Evolutionary conservation across 306 rosid genomes (phyloP), one percentile per base, ranked within the genome.

Genomic region (Fragaria vesca): DNA sequence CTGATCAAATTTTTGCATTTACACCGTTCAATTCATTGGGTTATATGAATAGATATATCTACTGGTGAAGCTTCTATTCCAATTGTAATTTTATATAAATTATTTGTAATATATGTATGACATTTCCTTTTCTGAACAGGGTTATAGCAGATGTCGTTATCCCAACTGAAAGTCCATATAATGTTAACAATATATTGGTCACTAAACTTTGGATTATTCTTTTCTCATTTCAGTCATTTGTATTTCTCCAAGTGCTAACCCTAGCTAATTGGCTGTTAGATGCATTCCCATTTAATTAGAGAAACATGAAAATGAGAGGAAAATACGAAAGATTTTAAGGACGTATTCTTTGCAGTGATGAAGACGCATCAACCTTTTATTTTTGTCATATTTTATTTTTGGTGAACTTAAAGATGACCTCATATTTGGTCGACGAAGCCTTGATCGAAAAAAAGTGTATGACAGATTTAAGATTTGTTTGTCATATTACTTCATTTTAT

Each of bases 121-220:
- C 67, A 16, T 68, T 40, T 77, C 38, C 54, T 73, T 80, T 67
- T 28, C 42, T 26, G 20, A 42, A 43, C 65, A 57, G 60, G 60
- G 54, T 74, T 57, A n/a, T 58, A 80, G 52, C 34, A 32, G 74
- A 17, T 17, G 52, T 24, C 79, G 32, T 8, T 20, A 34, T 63
- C 71, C 65, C 75, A 67, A 67, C 79, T 13, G 65, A 71, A 58
- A 4, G 32, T 52, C 40, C 20, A 34, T 60, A 4, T 13, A 69
- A 52, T 34, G 16, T 61, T 15, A 24, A 28, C 40, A 28, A 61
- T 36, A 30, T 61, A 75, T 20, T 5, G 20, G 50, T 42, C 61
- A 43, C 26, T n/a, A 57, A 38, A 42, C 71, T 55, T 74, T 68
- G 69, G 32, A 32, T 45, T 67, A n/a, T 66, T 57, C 15, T 12